A percentile compares a stretch with the other conserved stretches of the same genome.
Evolutionary conservation across 176 grass and related monocot genomes (phyloP).

Genomic region (Oryza officinalis): DNA sequence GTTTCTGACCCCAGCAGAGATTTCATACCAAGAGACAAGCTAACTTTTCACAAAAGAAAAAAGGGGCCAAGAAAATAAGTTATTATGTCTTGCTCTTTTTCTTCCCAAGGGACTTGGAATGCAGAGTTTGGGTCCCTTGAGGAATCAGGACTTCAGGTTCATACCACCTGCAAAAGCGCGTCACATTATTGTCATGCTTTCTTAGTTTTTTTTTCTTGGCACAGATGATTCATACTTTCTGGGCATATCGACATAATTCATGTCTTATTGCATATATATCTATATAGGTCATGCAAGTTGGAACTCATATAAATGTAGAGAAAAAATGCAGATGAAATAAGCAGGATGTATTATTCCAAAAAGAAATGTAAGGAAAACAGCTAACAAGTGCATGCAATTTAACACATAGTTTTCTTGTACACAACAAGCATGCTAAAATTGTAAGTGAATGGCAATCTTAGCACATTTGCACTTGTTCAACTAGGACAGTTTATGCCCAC

Average conservation of each 20-base stretch:
- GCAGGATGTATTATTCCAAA: not conserved
- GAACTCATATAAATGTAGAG: not conserved
- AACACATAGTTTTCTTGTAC: constrained; percentile 17
- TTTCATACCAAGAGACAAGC: constrained; percentile 12
- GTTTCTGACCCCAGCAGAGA: not conserved
- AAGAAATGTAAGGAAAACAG: not conserved
- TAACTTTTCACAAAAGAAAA: constrained; percentile 8
- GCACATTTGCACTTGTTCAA: constrained; percentile 5
- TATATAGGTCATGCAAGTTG: constrained; percentile 21
- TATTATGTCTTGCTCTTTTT: not conserved
- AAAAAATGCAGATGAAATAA: not conserved
- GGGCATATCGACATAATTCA: not conserved
- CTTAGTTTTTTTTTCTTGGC: not conserved
- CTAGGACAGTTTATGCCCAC: not conserved
- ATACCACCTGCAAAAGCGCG: constrained; percentile 23
- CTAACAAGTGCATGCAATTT: not conserved
- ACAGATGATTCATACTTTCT: not conserved
- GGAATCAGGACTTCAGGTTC: not conserved
- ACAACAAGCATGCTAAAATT: not conserved
- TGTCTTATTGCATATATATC: not conserved
- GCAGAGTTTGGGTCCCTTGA: constrained; percentile 7
- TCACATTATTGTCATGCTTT: constrained; percentile 26
- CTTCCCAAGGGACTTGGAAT: constrained; percentile 23
- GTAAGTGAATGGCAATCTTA: constrained; percentile 25
- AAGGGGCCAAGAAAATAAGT: not conserved